Base-by-base conservation (phyloP, 441 rosid genomes). In the Cnidoscolus chayamansa region DNA sequence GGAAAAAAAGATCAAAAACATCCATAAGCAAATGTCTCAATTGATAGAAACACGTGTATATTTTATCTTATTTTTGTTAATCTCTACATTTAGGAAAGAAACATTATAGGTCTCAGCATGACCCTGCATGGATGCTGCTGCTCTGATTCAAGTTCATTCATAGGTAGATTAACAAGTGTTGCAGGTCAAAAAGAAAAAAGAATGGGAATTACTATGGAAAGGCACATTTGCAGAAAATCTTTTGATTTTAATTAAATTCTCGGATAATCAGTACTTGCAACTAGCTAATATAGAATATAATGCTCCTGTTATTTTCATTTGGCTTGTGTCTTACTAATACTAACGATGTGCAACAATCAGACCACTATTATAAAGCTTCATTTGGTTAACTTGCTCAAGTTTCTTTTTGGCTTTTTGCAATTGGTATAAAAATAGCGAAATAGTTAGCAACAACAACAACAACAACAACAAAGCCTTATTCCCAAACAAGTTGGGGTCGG, bases 1-100 rank as follows among this genome's bases (percentile, higher is more conserved):
- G 77, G 70, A 60, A 58, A 56, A 20, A 80, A 75, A 48, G 5
- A 12, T 40, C 45, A 40, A 40, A 40, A 50, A 30, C 68, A 70
- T 35, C 15, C 40, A 2, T 25, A 37, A 7, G 69, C 13, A 50
- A 70, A 50, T 30, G 62, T 54, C 63, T 56, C 68, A 67, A 64
- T 56, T 56, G 9, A 3, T n/a, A 35, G 30, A 17, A 37, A 45
- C 1, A 43, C 16, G 50, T 13, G 8, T 11, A 13, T 6, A 3
- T 35, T 62, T 62, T 37, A 62, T 2, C n/a, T n/a, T 40, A 35
- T 49, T n/a, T n/a, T 8, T 32, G 2, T 15, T 15, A 25, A 8
- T 50, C 6, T 67, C 15, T 9, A 7, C 60, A n/a, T 10, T n/a
- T 7, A 51, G 30, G 15, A 35, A 25, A 17, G 12, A 37, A 40